Conservation (phyloP, 306 rosid genomes). For the Quercus parvula region DNA sequence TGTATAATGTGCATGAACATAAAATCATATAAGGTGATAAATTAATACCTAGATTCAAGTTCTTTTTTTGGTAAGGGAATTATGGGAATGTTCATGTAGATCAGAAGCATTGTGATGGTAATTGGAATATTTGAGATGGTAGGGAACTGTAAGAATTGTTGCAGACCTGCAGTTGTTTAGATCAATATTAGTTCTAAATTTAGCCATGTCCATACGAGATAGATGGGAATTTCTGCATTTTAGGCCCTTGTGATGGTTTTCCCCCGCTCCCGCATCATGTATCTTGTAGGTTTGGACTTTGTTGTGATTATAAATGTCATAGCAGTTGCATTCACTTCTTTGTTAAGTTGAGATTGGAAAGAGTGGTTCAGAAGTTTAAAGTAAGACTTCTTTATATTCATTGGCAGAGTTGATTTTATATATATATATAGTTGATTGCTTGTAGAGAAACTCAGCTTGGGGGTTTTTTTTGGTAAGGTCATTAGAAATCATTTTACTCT, state of each 20-base stretch:
- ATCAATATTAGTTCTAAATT: neutral
- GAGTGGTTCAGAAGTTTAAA: neutral
- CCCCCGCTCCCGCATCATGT: no score
- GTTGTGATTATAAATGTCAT: neutral
- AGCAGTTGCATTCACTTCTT: neutral
- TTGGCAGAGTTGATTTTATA: neutral
- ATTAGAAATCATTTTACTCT: neutral
- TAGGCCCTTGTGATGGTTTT: neutral
- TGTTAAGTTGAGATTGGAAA: neutral
- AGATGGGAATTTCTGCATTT: neutral
- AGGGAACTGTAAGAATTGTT: neutral
- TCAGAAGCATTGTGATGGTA: neutral
- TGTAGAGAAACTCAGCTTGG: neutral
- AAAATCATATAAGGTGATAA: neutral
- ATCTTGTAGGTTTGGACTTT: no score
- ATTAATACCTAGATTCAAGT: neutral
- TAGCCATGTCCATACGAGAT: neutral
- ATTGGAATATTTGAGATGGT: neutral
- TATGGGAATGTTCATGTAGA: neutral
- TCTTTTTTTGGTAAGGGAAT: neutral
- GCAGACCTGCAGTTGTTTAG: neutral
- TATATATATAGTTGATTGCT: neutral
- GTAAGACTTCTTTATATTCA: neutral
- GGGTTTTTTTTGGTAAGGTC: neutral
- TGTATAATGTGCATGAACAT: neutral